These are phyloP conservation scores for Edaphochlamys debaryana DNA, from an alignment of 139 green algal genomes.

Conservation along the genomic window DNA sequence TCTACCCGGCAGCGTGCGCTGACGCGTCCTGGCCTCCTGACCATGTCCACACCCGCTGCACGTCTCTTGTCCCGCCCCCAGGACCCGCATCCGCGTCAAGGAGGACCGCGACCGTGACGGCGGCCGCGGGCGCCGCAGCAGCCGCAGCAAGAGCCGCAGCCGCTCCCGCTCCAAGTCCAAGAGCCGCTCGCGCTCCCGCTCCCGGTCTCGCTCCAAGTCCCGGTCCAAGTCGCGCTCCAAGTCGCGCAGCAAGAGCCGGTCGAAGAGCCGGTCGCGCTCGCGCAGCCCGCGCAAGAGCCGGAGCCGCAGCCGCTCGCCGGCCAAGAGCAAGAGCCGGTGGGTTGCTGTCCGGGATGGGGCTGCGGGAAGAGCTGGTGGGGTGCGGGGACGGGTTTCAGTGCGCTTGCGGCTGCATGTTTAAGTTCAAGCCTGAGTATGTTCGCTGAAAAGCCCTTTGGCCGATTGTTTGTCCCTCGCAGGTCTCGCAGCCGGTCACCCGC, in stretches of 20 bases:
- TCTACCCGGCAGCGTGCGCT: no score
- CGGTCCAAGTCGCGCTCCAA: background rate
- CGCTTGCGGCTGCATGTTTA: no score
- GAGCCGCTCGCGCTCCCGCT: slow-evolving; percentile 30
- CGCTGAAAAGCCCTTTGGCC: no score
- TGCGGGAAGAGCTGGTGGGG: no score
- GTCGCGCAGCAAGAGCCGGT: background rate
- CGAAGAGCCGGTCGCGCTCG: background rate
- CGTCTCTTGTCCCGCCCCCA: no score
- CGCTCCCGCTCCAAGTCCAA: slow-evolving; percentile 18
- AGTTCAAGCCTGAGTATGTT: no score
- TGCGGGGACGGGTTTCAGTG: no score
- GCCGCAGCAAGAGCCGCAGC: slow-evolving; percentile 30
- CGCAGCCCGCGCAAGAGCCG: background rate
- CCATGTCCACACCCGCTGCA: no score
- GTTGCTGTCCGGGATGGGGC: no score
- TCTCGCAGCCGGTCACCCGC: slow-evolving; percentile 32
- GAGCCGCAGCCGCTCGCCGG: background rate
- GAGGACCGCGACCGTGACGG: slow-evolving; percentile 36
- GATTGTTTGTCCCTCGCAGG: background rate
- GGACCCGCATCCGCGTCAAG: slow-evolving; percentile 50
- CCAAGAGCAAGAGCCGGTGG: slow-evolving; percentile 6
- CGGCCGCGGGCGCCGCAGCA: background rate
- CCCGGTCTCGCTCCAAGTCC: slow-evolving; percentile 26
- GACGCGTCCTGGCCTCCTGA: no score